These are phyloP conservation scores for Besnoitia besnoiti DNA, from an alignment of 169 alveolate species.

Conservation along the genomic window DNA sequence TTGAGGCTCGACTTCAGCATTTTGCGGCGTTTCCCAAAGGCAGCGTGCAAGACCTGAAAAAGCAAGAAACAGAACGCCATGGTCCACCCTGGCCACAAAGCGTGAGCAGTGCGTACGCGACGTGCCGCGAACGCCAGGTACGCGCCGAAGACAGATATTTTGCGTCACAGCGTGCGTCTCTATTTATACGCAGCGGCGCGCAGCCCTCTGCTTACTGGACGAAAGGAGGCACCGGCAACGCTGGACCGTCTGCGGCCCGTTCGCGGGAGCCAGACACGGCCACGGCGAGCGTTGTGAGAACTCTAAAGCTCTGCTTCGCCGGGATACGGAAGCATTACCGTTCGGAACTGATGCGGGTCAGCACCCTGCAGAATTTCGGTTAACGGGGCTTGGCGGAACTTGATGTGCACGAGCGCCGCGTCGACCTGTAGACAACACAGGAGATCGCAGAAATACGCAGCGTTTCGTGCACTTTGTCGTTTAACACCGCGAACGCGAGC, in stretches of 20 bases:
- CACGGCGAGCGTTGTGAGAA: too few species aligned
- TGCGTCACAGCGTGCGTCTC: background rate
- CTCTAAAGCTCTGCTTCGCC: too few species aligned
- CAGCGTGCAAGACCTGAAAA: conserved; percentile 57
- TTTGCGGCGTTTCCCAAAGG: conserved; percentile 61
- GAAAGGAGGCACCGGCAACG: too few species aligned
- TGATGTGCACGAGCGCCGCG: conserved; percentile 15
- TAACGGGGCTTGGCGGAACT: background rate
- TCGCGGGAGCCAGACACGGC: too few species aligned
- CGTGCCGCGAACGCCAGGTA: background rate
- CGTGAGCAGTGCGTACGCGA: background rate
- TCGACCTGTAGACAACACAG: background rate
- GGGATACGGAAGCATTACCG: too few species aligned
- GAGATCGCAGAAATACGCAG: background rate
- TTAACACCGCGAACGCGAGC: background rate
- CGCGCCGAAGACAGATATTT: background rate
- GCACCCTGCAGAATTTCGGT: conserved; percentile 18
- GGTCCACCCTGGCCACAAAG: background rate
- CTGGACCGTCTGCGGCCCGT: too few species aligned
- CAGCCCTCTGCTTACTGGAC: too few species aligned
- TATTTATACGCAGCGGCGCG: background rate
- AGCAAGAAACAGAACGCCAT: background rate
- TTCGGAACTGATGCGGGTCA: conserved; percentile 11
- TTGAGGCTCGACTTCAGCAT: conserved; percentile 59
- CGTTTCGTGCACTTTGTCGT: background rate